Base-by-base conservation (phyloP, 768 basidiomycete species). In the Macrolepiota fuliginosa region DNA sequence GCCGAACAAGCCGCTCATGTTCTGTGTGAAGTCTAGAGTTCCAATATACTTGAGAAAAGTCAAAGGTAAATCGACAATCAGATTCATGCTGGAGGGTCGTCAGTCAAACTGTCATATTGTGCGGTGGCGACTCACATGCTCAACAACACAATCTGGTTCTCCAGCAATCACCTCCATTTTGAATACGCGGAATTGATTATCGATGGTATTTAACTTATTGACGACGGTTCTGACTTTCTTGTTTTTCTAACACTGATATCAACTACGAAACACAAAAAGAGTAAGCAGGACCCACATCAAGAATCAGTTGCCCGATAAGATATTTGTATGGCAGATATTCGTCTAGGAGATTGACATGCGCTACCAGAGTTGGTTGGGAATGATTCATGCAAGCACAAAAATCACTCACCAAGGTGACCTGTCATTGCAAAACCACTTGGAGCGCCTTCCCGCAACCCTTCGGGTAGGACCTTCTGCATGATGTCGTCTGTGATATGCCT, bases 11-110 rank as follows among this genome's bases (percentile, higher is more conserved):
- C 2, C 96, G 88, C 27, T 87, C 85, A 69, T 99, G 97, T 70
- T 99, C 97, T 3, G 88, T 87, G 61, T 94, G 91, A 37, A 99
- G 77, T 39, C 97, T 88, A 15, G 96, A 96, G 77, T 99, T 99
- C 96, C 96, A 99, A 74, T 99, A 99, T 12, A 98, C 97, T 70
- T 88, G 81, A 5, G 90, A 88, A 70, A 98, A 99, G 72, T 99
- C 95, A 68, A 99, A 98, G 1, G 83, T 88, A 74, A 98, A 98
- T 35, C 78, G 79, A 72, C 95, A 98, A 66, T 86, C 83, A 7
- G 89, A 85, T 78, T 99, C 96, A 64, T 82, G 82, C 95, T 97
- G 68, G 17, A 56, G 40, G 39, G 36, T 50, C 32, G 49, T 64
- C 36, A 62, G 58, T 40, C 24, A 50, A 37, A 12, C 15, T 4